These are phyloP conservation scores for Pelagomonas calceolata DNA, from an alignment of 108 stramenopile species.

Conservation along the genomic window DNA sequence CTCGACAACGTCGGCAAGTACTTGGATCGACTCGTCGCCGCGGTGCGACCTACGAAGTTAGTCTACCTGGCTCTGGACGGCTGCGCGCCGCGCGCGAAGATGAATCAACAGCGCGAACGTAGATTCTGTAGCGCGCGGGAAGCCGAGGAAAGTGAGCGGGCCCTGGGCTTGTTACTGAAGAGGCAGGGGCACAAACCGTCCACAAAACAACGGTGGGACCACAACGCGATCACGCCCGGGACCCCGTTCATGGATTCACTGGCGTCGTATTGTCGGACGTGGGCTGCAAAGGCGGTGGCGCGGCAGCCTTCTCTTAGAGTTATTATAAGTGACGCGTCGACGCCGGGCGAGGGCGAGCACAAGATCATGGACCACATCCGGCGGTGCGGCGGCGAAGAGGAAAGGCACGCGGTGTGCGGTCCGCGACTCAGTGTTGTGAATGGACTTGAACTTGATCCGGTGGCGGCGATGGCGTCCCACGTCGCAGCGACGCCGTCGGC, in stretches of 20 bases:
- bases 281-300: neutral
- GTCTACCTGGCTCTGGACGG: slow-evolving; percentile 92
- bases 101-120: slow-evolving; percentile 90
- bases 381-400: slow-evolving; percentile 76
- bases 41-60: slow-evolving; percentile 67
- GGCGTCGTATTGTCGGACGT: slow-evolving; percentile 31
- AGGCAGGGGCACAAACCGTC: slow-evolving; percentile 51
- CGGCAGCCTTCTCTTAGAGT: slow-evolving; percentile 69
- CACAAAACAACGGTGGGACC: slow-evolving; percentile 65
- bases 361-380: slow-evolving; percentile 93
- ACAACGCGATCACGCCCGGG: slow-evolving; percentile 98
- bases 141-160: slow-evolving; percentile 66
- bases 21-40: slow-evolving; percentile 67
- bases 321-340: slow-evolving; percentile 84
- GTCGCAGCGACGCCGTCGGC: too few relatives aligned
- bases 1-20: slow-evolving; percentile 85
- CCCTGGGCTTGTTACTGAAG: slow-evolving; percentile 55
- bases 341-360: slow-evolving; percentile 98
- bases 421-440: slow-evolving; percentile 94
- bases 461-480: too few relatives aligned
- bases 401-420: slow-evolving; percentile 90
- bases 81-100: slow-evolving; percentile 90
- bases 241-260: slow-evolving; percentile 89
- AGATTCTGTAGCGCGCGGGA: slow-evolving; percentile 93
- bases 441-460: slow-evolving; percentile 39